Evolutionary conservation across 2,329 filamentous ascomycete species (phyloP).

Genomic region (Pseudopyricularia javanii): DNA sequence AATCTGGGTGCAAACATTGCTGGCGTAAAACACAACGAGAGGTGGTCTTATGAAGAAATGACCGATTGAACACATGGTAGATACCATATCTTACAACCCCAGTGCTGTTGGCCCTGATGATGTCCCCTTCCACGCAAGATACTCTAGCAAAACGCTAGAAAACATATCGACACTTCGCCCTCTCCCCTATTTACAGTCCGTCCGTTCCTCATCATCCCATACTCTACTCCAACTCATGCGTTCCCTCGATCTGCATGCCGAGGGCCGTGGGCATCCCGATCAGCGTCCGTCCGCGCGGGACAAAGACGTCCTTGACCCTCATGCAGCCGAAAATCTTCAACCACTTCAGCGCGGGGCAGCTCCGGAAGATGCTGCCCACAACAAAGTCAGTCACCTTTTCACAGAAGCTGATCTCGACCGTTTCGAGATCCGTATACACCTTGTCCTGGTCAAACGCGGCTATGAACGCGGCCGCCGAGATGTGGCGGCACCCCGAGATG

Average conservation of each 20-base stretch:
- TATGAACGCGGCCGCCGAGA: constrained; percentile 59
- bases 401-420: constrained; percentile 70
- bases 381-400: constrained; percentile 54
- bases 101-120: background rate
- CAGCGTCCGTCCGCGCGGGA: constrained; percentile 42
- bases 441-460: constrained; percentile 53
- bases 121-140: background rate
- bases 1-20: no score
- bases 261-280: constrained; percentile 46
- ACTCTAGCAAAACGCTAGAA: background rate
- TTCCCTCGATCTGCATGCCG: constrained; percentile 47
- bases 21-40: no score
- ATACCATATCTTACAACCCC: background rate
- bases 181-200: no score
- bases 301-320: constrained; percentile 40
- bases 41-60: background rate
- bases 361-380: constrained; percentile 49
- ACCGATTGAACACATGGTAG: background rate
- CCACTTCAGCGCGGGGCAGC: constrained; percentile 47
- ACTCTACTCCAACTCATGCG: no score
- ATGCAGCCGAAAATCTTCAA: constrained; percentile 55
- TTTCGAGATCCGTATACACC: constrained; percentile 53
- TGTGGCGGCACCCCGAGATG: constrained; percentile 75
- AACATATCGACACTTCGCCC: background rate
- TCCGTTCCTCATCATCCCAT: no score